A percentile compares a stretch with the other conserved stretches of the same genome.
phyloP scores from a whole-genome alignment of 257 asterid genomes.

The Solanum megistacrolobum region DNA sequence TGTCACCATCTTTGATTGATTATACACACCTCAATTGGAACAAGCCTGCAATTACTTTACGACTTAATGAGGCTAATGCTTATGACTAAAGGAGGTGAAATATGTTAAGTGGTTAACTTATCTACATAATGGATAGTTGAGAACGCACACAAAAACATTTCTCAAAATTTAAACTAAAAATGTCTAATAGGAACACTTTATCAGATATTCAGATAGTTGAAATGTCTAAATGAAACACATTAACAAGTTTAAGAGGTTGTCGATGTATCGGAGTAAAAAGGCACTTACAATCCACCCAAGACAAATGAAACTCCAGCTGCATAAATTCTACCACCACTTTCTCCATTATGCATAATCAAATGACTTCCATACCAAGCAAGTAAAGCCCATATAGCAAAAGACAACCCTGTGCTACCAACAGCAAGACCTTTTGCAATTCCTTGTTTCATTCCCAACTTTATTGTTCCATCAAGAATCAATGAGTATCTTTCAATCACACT shows the following conservation, averaged over 20 bases:
- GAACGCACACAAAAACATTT: neutral
- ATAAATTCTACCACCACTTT: conserved; percentile 74
- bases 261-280: neutral
- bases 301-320: conserved; percentile 70
- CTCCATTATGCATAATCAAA: conserved; percentile 67
- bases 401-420: conserved; percentile 62
- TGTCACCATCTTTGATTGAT: neutral
- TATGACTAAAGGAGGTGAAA: neutral
- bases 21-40: neutral
- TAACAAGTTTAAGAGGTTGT: neutral
- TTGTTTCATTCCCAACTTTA: conserved; percentile 63
- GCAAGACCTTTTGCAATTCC: conserved; percentile 82
- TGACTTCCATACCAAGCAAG: conserved; percentile 91
- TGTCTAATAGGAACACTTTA: neutral
- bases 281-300: conserved; percentile 78
- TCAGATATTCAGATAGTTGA: neutral
- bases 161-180: neutral
- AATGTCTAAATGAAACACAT: neutral
- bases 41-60: neutral
- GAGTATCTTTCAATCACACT: conserved; percentile 53
- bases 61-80: neutral
- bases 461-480: conserved; percentile 38
- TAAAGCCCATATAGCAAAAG: conserved; percentile 86
- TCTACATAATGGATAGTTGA: neutral
- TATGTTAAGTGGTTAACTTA: neutral